Conservation (phyloP, 2,329 filamentous ascomycete genomes). For the Zymoseptoria ardabiliae region DNA sequence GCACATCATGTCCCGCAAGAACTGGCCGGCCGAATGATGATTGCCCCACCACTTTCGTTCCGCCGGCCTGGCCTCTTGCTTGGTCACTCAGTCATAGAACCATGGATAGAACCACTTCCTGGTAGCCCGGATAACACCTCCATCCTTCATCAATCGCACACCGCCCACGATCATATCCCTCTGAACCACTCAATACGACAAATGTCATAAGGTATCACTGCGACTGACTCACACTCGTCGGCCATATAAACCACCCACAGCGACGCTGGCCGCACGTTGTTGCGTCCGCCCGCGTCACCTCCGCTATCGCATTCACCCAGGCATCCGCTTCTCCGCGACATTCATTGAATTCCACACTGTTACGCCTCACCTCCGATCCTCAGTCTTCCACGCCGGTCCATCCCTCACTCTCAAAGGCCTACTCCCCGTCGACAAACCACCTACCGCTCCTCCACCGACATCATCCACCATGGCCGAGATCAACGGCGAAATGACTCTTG, state of each 20-base stretch:
- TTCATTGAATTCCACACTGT: background rate
- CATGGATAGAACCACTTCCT: no score
- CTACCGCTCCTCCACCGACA: background rate
- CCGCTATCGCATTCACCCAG: background rate
- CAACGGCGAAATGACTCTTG: conserved; percentile 29
- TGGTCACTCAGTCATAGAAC: no score
- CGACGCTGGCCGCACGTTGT: background rate
- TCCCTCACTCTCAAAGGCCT: background rate
- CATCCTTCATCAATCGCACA: no score
- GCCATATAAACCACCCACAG: background rate
- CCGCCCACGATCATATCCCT: no score
- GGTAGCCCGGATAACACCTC: no score
- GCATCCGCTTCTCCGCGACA: background rate
- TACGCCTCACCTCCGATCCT: background rate
- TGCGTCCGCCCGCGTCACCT: background rate
- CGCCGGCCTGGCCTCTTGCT: no score
- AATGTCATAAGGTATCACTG: no score
- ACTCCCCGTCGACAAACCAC: background rate
- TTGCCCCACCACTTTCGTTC: no score
- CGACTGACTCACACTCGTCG: background rate
- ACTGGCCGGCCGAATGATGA: no score
- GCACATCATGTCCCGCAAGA: no score
- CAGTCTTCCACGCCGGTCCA: background rate
- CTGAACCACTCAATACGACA: no score
- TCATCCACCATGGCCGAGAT: conserved; percentile 18